Conservation (phyloP, 2,329 filamentous ascomycete genomes). For the Dichotomopilus funicola region DNA sequence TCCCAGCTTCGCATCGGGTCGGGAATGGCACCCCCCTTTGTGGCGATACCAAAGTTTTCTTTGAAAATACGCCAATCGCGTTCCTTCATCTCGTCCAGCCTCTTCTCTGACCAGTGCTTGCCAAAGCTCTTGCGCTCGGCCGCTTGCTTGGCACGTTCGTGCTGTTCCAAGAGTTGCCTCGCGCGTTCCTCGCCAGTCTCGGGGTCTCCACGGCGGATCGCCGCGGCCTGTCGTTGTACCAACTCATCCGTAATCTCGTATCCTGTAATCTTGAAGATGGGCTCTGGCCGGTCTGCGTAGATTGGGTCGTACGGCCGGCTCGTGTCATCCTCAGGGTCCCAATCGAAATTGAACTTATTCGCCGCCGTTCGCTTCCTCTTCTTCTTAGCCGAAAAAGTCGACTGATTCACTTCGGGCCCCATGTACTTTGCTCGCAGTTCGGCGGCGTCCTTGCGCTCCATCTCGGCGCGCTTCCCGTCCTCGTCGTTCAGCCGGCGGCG, state of each 20-base stretch:
- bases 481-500: constrained; percentile 39
- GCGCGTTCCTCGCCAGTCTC: constrained; percentile 73
- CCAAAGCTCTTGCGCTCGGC: constrained; percentile 69
- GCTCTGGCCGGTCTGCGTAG: constrained; percentile 61
- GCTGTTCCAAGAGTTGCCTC: constrained; percentile 76
- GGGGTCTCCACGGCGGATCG: constrained; percentile 66
- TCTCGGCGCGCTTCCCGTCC: constrained; percentile 31
- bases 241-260: constrained; percentile 49
- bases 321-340: constrained; percentile 93
- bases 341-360: constrained; percentile 98
- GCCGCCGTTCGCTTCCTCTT: constrained; percentile 89
- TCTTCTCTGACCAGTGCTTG: constrained; percentile 95
- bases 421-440: constrained; percentile 78
- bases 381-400: constrained; percentile 88
- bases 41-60: constrained; percentile 94
- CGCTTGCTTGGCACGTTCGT: constrained; percentile 67
- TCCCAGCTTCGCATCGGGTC: constrained; percentile 95
- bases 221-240: constrained; percentile 54
- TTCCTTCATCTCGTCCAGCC: constrained; percentile 87
- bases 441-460: constrained; percentile 61
- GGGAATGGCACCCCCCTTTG: constrained; percentile 84
- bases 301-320: constrained; percentile 75
- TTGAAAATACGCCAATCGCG: constrained; percentile 99
- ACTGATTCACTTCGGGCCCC: constrained; percentile 77
- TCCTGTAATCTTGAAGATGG: constrained; percentile 53